Base-by-base conservation (phyloP, 1,284 basidiomycete species). In the Austroboletus niveus region DNA sequence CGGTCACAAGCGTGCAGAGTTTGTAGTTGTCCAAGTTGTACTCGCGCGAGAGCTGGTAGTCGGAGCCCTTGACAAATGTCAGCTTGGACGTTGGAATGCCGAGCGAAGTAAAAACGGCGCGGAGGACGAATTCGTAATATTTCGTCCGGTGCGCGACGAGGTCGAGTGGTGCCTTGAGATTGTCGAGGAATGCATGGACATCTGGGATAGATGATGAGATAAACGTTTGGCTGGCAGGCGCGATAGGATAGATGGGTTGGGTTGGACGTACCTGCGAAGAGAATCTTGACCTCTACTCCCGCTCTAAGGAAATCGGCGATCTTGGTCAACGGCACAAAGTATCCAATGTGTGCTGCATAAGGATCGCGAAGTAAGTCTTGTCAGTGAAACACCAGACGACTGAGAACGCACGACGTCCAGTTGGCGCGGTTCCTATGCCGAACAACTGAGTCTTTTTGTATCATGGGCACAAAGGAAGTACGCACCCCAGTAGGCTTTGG, bases 1-100 rank as follows among this genome's bases (percentile, higher is more conserved):
- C 94, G 1, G 94, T 88, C 7, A 95, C 93, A 47, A 86, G 85
- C 10, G 96, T 85, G 60, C 89, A 91, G 42, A 98, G 81, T 57
- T 85, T 84, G 82, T 95, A 98, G 66, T 94, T 91, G 74, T 99
- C 97, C 65, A 98, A 80, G 64, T 88, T 97, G 82, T 98, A 99
- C 58, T 96, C 92, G 40, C 79, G 80, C 2, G 87, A 86, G 54
- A 98, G 83, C 70, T 99, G 95, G 83, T 96, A 97, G 60, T 85
- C 87, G 1, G 91, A 92, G 12, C 96, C 96, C 59, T 89, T 82
- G 11, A 98, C 87, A 65, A 99, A 96, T 52, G 76, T 80, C 41
- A 97, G 78, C 63, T 86, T 87, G 30, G 88, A 83, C 12, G 87
- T 90, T 2, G 96, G 95, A 50, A 99, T 95, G 39, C 92, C 94